Conservation (phyloP, 371 early-diverging fungal genomes). For the Zychaea mexicana region DNA sequence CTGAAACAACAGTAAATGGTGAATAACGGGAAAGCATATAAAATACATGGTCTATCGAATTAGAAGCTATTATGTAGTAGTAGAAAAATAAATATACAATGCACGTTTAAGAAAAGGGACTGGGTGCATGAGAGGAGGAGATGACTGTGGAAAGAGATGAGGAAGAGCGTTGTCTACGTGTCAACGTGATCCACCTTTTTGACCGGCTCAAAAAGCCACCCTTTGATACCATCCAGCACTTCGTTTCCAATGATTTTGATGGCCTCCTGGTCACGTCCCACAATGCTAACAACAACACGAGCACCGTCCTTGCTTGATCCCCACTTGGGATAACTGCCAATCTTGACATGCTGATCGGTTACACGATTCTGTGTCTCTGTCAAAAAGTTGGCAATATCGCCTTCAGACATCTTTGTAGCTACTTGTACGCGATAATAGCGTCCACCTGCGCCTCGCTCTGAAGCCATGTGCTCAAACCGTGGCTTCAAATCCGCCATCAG, state of each 20-base stretch:
- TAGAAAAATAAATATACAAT: too few species aligned
- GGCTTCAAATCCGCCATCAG: slow-evolving; percentile 43
- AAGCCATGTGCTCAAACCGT: slow-evolving; percentile 23
- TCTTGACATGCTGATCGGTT: slow-evolving; percentile 46
- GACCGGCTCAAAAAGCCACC: slow-evolving; percentile 15
- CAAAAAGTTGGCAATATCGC: slow-evolving; percentile 57
- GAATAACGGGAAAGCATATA: too few species aligned
- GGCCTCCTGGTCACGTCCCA: slow-evolving; percentile 40
- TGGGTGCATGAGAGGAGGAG: too few species aligned
- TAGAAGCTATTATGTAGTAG: too few species aligned
- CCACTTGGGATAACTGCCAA: slow-evolving; percentile 75
- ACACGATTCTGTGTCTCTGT: slow-evolving; percentile 48
- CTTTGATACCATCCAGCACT: slow-evolving; percentile 9
- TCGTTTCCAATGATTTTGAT: slow-evolving; percentile 15
- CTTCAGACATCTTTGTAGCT: slow-evolving; percentile 56
- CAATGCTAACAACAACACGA: slow-evolving; percentile 53
- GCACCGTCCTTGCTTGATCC: slow-evolving; percentile 30
- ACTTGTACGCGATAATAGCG: slow-evolving; percentile 56
- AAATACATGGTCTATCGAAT: too few species aligned
- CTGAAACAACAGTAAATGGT: too few species aligned
- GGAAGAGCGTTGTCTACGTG: too few species aligned
- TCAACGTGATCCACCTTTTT: background rate
- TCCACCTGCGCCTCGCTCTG: slow-evolving; percentile 13
- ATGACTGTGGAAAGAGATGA: too few species aligned
- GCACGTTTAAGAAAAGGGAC: too few species aligned